Percentiles rank a stretch among this genome's conserved stretches.
These are phyloP conservation scores for Massarina eburnea DNA, from an alignment of 2,329 filamentous ascomycete species.

Conservation along the genomic window DNA sequence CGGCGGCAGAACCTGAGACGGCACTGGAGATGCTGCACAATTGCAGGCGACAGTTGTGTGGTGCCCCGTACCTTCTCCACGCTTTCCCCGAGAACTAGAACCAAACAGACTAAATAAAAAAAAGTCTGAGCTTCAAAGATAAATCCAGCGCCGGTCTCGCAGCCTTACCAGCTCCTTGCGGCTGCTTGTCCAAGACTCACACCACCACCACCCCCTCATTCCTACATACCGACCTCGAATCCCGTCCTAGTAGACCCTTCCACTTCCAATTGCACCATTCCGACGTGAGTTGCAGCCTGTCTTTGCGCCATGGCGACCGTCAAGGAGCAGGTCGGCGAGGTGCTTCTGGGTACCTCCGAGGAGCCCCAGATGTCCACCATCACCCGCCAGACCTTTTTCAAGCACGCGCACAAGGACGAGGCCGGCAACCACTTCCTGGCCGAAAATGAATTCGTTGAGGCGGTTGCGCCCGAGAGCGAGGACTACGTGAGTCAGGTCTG, in stretches of 20 bases:
- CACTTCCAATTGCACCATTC: conserved; percentile 31
- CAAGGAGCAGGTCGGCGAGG: conserved; percentile 66
- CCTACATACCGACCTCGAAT: conserved; percentile 12
- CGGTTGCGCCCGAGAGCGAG: conserved; percentile 81
- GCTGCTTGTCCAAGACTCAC: conserved; percentile 20
- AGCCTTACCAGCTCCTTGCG: conserved; percentile 9
- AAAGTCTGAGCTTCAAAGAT: conserved; percentile 22
- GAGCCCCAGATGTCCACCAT: conserved; percentile 69
- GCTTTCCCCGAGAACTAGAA: conserved; percentile 23
- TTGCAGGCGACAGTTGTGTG: background rate
- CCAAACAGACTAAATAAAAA: conserved; percentile 18
- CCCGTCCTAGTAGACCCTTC: conserved; percentile 10
- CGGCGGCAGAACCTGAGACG: too few species aligned
- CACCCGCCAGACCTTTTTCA: conserved; percentile 73
- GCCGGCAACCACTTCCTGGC: conserved; percentile 79
- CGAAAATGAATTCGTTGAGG: conserved; percentile 84
- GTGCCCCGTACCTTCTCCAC: conserved; percentile 30
- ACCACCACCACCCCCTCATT: conserved; percentile 14
- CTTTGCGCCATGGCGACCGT: conserved; percentile 52
- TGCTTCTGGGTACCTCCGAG: conserved; percentile 65
- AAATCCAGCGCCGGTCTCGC: conserved; percentile 13
- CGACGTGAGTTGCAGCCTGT: conserved; percentile 13
- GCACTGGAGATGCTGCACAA: background rate
- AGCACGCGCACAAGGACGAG: conserved; percentile 74
- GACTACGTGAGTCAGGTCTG: conserved; percentile 73